Base-by-base conservation (phyloP, 352 stramenopile species). In the Pythium aquatile region DNA sequence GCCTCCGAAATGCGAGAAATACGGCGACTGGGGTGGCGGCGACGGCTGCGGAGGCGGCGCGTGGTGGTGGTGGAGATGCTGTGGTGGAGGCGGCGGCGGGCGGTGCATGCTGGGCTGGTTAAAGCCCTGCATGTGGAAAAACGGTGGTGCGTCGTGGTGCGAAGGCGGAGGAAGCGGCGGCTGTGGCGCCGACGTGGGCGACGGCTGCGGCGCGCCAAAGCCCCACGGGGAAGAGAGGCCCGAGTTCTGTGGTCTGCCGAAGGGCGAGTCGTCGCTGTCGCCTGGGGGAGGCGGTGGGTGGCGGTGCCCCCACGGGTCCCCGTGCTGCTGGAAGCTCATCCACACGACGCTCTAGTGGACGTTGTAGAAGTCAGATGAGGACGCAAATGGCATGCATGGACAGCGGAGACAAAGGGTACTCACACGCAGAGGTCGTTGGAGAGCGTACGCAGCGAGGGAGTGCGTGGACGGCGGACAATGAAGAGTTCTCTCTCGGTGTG, bases 291-390 rank as follows among this genome's bases (percentile, higher is more conserved):
- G 62, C 39, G 62, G 62, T 14, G 62, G 40, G 20, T 46, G 55
- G 10, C 37, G 55, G 13, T 40, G 49, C 54, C 62, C 62, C 62
- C 62, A 68, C 35, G 55, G 62, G 28, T 68, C 62, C n/a, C 55
- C 62, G 17, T 47, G 40, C 20, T 63, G 62, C 37, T 68, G 62
- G 55, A 68, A 68, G 55, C 62, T 68, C 62, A 68, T 68, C 5
- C 20, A 52, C 33, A 16, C 28, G 17, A 32, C 11, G 20, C 35
- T 11, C 53, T 52, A 40, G 14, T 28, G 20, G 6, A 42, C 14
- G 39, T 10, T 20, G 40, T 7, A 56, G 10, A 11, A 28, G 47
- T 56, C 40, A 61, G 51, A 44, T 40, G 11, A n/a, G 3, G 4
- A 32, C 32, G 44, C 32, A 9, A 61, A 11, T 35, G 28, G 40